A percentile compares a stretch with the other conserved stretches of the same genome.
Conservation (phyloP, 1,284 basidiomycete genomes). For the Ceratobasidium sp. region DNA sequence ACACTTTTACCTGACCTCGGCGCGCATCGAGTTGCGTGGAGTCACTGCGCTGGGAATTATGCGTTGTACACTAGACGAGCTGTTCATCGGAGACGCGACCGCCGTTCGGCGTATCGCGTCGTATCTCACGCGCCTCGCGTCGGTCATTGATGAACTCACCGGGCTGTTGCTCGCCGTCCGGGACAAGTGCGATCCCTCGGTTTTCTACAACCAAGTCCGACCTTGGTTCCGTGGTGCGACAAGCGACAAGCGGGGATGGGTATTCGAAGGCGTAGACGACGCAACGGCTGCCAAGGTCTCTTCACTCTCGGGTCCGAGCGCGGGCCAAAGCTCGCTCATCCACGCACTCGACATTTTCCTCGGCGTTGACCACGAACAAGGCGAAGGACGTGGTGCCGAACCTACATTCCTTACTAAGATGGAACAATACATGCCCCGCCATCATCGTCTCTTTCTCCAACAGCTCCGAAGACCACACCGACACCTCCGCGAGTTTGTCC, state of each 20-base stretch:
- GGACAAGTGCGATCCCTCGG: constrained; percentile 79
- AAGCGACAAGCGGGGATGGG: constrained; percentile 77
- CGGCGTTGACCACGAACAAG: constrained; percentile 77
- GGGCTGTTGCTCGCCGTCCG: constrained; percentile 74
- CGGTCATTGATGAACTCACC: constrained; percentile 76
- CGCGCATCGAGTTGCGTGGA: constrained; percentile 92
- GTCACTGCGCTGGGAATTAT: constrained; percentile 88
- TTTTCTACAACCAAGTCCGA: constrained; percentile 88
- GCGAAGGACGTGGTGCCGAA: constrained; percentile 58
- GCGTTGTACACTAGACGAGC: constrained; percentile 90
- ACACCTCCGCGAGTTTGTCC: constrained; percentile 68
- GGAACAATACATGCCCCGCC: constrained; percentile 91
- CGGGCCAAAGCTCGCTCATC: constrained; percentile 84
- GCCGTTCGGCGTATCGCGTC: constrained; percentile 79
- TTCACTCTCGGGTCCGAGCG: constrained; percentile 88
- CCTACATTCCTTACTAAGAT: constrained; percentile 80
- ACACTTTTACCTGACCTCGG: constrained; percentile 90
- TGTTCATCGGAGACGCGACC: constrained; percentile 87
- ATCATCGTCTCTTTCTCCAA: constrained; percentile 89
- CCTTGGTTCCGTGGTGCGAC: constrained; percentile 95
- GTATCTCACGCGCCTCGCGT: constrained; percentile 77
- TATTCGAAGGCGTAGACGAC: constrained; percentile 81
- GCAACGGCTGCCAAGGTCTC: constrained; percentile 62
- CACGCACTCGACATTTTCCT: constrained; percentile 85
- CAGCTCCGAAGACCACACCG: constrained; percentile 78